A percentile compares a stretch with the other conserved stretches of the same genome.
Conservation (phyloP, 192 early-diverging fungal species). For the Coemansia sp. region DNA sequence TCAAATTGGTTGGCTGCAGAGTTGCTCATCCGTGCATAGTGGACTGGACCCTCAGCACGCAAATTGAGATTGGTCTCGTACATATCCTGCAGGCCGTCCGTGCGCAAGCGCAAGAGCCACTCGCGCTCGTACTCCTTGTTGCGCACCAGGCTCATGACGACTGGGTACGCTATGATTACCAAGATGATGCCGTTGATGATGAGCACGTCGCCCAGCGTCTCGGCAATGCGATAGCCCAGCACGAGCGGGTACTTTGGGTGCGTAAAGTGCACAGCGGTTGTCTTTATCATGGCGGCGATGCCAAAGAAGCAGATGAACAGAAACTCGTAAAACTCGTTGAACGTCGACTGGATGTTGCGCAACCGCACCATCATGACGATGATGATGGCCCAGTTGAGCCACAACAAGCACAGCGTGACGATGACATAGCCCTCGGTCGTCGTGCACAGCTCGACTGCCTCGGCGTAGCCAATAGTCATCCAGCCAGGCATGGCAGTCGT, state of each 20-base stretch:
- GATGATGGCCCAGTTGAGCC: slow-evolving; percentile 22
- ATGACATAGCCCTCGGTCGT: slow-evolving; percentile 8
- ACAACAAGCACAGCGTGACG: slow-evolving; percentile 14
- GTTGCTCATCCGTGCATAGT: slow-evolving; percentile 3
- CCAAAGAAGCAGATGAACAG: slow-evolving; percentile 12
- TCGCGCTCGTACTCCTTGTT: slow-evolving; percentile 20
- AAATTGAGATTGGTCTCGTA: slow-evolving; percentile 16
- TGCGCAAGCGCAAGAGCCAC: slow-evolving; percentile 14
- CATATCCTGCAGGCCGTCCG: slow-evolving; percentile 13
- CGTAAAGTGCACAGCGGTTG: slow-evolving; percentile 11
- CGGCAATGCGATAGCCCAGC: background rate
- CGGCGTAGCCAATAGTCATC: slow-evolving; percentile 7
- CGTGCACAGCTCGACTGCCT: slow-evolving; percentile 19
- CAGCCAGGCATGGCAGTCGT: slow-evolving; percentile 3
- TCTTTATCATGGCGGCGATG: slow-evolving; percentile 23
- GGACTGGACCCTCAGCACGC: slow-evolving; percentile 1
- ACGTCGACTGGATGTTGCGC: slow-evolving; percentile 27
- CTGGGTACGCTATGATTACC: slow-evolving; percentile 19
- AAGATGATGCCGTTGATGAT: slow-evolving; percentile 17
- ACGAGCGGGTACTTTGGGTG: slow-evolving; percentile 1
- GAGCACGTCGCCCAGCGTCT: slow-evolving; percentile 13
- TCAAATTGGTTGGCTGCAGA: background rate
- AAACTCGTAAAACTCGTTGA: slow-evolving; percentile 28
- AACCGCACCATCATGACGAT: slow-evolving; percentile 12
- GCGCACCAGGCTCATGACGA: slow-evolving; percentile 14